Conservation (phyloP, 139 green algal genomes). For the Desmodesmus armatus region DNA sequence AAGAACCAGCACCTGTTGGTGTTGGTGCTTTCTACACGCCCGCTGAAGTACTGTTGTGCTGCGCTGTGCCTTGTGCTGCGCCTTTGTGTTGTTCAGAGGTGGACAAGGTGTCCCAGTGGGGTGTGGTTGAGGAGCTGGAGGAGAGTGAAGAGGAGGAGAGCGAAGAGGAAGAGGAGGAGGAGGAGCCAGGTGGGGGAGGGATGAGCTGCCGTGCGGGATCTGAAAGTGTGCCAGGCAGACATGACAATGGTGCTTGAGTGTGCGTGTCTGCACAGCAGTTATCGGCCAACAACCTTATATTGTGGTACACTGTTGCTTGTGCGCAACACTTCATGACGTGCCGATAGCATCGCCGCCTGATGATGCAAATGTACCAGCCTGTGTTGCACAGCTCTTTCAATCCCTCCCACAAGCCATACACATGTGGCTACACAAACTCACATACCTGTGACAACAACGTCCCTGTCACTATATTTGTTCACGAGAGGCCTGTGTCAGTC, state of each 20-base stretch:
- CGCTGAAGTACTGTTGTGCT: not conserved
- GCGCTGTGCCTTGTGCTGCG: not conserved
- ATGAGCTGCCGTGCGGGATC: no score
- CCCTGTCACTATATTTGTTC: no score
- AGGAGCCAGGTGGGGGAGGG: slow-evolving; percentile 64
- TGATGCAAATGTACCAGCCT: not conserved
- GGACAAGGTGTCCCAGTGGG: slow-evolving; percentile 78
- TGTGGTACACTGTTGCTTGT: not conserved
- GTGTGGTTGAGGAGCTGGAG: slow-evolving; percentile 72
- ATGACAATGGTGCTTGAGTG: no score
- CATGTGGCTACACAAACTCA: not conserved
- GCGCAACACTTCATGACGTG: not conserved
- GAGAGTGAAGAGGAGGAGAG: slow-evolving; percentile 64
- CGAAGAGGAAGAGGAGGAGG: slow-evolving; percentile 70
- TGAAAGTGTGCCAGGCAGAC: no score
- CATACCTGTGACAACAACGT: not conserved
- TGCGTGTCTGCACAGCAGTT: no score
- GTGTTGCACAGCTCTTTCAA: no score
- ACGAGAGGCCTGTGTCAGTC: not conserved
- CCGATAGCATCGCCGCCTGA: not conserved
- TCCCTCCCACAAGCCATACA: not conserved
- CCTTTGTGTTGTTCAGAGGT: slow-evolving; percentile 69
- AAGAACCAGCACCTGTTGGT: no score
- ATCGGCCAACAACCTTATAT: no score
- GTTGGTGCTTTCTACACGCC: not conserved